Conservation (phyloP, 805 yeast species). For the Myxozyma mucilagina region DNA sequence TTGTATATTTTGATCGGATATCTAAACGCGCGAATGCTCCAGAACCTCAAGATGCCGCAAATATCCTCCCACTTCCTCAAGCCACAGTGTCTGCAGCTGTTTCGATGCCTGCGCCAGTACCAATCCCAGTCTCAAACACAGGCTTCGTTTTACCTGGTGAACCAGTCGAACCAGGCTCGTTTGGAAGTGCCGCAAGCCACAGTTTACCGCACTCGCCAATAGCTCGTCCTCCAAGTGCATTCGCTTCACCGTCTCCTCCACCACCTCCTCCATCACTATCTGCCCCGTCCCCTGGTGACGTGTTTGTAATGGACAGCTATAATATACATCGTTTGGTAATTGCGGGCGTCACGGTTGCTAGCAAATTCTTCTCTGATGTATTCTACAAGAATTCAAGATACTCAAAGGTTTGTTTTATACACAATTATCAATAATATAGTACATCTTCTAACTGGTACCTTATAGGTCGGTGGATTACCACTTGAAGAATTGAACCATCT, state of each 20-base stretch:
- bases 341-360: conserved; percentile 92
- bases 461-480: conserved; percentile 78
- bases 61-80: background rate
- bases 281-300: conserved; percentile 27
- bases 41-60: background rate
- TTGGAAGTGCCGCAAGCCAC: conserved; percentile 8
- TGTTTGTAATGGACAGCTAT: conserved; percentile 93
- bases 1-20: conserved; percentile 92
- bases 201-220: conserved; percentile 15
- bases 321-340: conserved; percentile 92
- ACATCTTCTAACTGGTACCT: conserved; percentile 36
- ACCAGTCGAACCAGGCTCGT: conserved; percentile 9
- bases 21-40: conserved; percentile 70
- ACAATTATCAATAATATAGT: background rate
- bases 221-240: conserved; percentile 9
- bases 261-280: conserved; percentile 34
- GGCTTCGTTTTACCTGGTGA: conserved; percentile 1
- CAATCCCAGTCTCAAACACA: background rate
- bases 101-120: background rate
- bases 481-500: conserved; percentile 88
- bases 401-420: conserved; percentile 55
- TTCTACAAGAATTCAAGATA: conserved; percentile 92
- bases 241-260: conserved; percentile 44
- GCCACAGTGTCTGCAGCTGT: background rate
- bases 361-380: conserved; percentile 91